Conservation (phyloP, 305 asterid species). For the Fraxinus xanthoxyloides region DNA sequence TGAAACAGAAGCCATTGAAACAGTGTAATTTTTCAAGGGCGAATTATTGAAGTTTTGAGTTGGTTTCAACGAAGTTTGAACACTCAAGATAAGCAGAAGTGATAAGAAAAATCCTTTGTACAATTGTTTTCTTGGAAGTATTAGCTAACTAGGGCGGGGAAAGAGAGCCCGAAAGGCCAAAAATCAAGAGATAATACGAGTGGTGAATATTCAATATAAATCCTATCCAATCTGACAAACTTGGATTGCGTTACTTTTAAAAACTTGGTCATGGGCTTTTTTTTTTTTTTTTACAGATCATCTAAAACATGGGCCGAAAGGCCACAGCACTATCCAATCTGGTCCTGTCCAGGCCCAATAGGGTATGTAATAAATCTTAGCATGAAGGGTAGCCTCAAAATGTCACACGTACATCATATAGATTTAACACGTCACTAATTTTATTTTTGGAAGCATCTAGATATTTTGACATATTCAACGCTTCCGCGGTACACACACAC, state of each 20-base stretch:
- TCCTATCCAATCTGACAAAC: conserved; percentile 22
- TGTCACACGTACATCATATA: neutral
- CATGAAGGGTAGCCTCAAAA: neutral
- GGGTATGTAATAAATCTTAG: neutral
- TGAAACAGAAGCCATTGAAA: conserved; percentile 33
- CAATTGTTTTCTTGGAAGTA: conserved; percentile 1
- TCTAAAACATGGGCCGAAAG: too few species aligned
- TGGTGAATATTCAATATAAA: conserved; percentile 26
- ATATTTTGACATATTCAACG: neutral
- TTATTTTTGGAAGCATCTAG: neutral
- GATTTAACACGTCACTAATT: neutral
- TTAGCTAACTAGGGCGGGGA: neutral
- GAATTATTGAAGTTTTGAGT: neutral
- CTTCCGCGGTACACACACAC: neutral
- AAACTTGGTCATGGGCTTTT: neutral
- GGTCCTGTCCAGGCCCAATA: neutral
- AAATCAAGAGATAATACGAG: neutral
- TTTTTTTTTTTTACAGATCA: too few species aligned
- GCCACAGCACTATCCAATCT: neutral
- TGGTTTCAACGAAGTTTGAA: neutral
- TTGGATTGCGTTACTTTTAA: neutral
- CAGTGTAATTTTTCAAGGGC: neutral
- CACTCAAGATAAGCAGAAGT: neutral
- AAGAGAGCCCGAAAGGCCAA: neutral
- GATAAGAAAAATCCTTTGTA: neutral